These are phyloP conservation scores for Mucuna pruriens DNA, from an alignment of 306 rosid genomes.

Conservation along the genomic window DNA sequence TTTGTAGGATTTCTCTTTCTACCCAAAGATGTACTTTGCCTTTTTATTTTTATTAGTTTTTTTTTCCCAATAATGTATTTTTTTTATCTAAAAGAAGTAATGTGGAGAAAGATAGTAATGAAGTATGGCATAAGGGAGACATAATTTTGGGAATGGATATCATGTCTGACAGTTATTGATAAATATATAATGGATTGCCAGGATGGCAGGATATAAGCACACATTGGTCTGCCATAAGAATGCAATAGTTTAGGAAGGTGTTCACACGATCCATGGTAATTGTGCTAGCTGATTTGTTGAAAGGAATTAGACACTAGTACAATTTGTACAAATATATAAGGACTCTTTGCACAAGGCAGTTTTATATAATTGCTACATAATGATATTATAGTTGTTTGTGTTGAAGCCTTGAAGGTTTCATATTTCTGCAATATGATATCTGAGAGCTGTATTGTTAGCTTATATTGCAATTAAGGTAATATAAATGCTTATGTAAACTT, in stretches of 20 bases:
- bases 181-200: background rate
- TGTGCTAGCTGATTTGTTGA: slow-evolving; percentile 4
- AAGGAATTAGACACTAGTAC: background rate
- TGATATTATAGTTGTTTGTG: slow-evolving; percentile 1
- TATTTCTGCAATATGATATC: slow-evolving; percentile 3
- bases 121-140: no score
- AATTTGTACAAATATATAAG: background rate
- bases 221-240: background rate
- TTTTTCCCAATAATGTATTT: no score
- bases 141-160: no score
- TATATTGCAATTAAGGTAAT: background rate
- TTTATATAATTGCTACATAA: background rate
- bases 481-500: background rate
- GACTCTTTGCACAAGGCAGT: background rate
- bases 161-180: no score
- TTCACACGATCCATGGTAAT: slow-evolving; percentile 14
- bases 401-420: background rate
- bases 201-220: background rate
- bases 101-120: no score
- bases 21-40: no score
- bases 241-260: background rate
- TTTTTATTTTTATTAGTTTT: no score
- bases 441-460: background rate
- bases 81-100: no score
- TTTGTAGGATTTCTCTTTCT: no score